phyloP scores from a whole-genome alignment of 352 stramenopile species.

The Phytopythium sindhum region DNA sequence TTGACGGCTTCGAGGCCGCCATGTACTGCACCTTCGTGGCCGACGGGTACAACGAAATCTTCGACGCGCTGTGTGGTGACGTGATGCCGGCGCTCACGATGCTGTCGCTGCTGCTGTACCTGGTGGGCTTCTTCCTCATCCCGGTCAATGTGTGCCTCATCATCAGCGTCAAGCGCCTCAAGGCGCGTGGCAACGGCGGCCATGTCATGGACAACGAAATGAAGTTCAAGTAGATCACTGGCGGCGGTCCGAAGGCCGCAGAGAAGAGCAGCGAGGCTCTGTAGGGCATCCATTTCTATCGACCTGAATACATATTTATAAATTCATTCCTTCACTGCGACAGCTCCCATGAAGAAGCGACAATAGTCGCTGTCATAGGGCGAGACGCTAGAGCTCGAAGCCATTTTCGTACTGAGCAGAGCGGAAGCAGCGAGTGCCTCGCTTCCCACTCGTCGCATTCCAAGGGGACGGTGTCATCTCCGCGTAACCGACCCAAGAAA shows the following conservation, averaged over 20 bases:
- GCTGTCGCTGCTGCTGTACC: slow-evolving; percentile 75
- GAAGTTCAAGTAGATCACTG: slow-evolving; percentile 23
- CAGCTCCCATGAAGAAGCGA: not conserved
- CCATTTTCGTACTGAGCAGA: too few species aligned
- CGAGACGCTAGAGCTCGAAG: too few species aligned
- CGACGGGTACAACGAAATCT: slow-evolving; percentile 46
- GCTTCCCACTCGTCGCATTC: too few species aligned
- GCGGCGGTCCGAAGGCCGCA: not conserved
- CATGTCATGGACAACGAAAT: slow-evolving; percentile 72
- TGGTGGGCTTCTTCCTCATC: slow-evolving; percentile 65
- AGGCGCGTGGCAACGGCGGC: slow-evolving; percentile 47
- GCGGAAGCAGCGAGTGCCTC: too few species aligned
- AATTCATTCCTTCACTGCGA: not conserved
- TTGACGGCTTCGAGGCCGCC: slow-evolving; percentile 43
- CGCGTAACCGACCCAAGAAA: too few species aligned
- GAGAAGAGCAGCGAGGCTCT: not conserved
- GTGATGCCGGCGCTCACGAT: slow-evolving; percentile 68
- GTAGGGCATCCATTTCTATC: too few species aligned
- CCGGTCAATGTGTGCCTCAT: slow-evolving; percentile 72
- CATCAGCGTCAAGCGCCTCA: slow-evolving; percentile 63
- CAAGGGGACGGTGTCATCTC: too few species aligned
- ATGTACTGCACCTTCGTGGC: slow-evolving; percentile 69
- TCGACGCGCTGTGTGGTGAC: slow-evolving; percentile 49
- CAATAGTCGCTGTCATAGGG: too few species aligned
- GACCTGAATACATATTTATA: not conserved